Base-by-base conservation (phyloP, 164 flowering plant species). In the Nymphaea colorata region DNA sequence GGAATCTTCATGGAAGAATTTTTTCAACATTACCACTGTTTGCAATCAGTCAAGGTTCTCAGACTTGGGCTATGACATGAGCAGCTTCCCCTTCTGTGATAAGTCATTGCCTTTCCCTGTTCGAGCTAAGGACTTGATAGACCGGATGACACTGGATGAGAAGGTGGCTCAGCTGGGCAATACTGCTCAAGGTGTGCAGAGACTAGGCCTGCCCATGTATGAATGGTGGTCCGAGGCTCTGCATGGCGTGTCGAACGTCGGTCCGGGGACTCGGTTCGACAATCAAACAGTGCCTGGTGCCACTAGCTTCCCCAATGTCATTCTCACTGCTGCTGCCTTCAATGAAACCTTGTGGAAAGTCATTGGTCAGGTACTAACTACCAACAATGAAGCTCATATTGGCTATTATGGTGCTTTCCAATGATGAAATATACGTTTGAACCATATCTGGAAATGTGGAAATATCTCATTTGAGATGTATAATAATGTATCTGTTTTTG, bases 121-220 rank as follows among this genome's bases (percentile, higher is more conserved):
- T 17, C 45, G 68, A 43, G 72, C 59, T 36, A 70, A 70, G 59
- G 73, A 66, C 44, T 59, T 70, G 68, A 44, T 70, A 4, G 65
- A 66, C n/a, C 11, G 68, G 10, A 65, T 70, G 73, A 61, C 73
- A 2, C 51, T 66, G 11, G 59, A 36, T 4, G 73, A 70, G 60
- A 70, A 70, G 63, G 73, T 61, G 14, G 6, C 41, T n/a, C 73
- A 70, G 65, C 68, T 70, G 18, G 73, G 73, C 2, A 62, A 70
- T 59, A 43, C 57, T 4, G 73, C 73, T 5, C 12, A 10, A 3
- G 73, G 73, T 4, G 68, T 70, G 10, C 44, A 67, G 5, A 59
- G 73, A 44, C 65, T 70, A 4, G 73, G 73, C 15, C 64, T 66
- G n/a, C 73, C 68, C 7, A 59, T 6, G 43, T 64, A 70, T 43